Base-by-base conservation (phyloP, 2,329 filamentous ascomycete genomes). In the Calonectria ilicicola region DNA sequence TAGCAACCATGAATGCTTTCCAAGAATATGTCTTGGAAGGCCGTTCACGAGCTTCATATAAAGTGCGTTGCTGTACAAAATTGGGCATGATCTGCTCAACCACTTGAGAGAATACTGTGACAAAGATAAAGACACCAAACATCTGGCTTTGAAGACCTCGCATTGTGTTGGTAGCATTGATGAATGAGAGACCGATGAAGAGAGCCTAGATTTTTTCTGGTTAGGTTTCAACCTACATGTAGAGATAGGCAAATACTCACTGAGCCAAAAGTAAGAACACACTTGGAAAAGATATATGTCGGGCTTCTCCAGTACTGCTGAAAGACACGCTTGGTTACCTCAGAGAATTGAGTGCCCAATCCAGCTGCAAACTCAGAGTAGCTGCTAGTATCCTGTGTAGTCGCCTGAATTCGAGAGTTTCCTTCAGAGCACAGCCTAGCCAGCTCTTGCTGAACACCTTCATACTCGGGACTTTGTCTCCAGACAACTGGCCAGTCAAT, bases 271-370 rank as follows among this genome's bases (percentile, higher is more conserved):
- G 89, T 91, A 26, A 94, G 89, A 1, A 88, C 82, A 1, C 89
- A 78, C 84, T 95, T 95, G 67, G 91, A 90, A 84, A 93, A 95
- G 78, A 96, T 92, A 83, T 95, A 96, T 1, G 89, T 87, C 0
- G 94, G 94, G 1, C 89, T 94, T 65, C 94, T 90, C 93, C 94
- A 96, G 86, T 94, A 94, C 81, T 95, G 93, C 78, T 93, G 88
- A 82, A 94, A 95, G 15, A 94, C 91, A 73, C 93, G 92, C 49
- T 86, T 80, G 12, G 89, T 88, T 44, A 92, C 91, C 72, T 91
- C 86, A 49, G 83, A 85, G 10, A 94, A 82, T 78, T 96, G 94
- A 6, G 84, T 78, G 2, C 67, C 75, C 78, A 95, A 93, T 0
- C 93, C 90, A 26, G 92, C 92, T 1, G 94, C 93, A 73, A 94